Percentiles rank a stretch among this genome's conserved stretches.
Evolutionary conservation across 352 stramenopile species (phyloP).

Genomic region (Pythium apleroticum): DNA sequence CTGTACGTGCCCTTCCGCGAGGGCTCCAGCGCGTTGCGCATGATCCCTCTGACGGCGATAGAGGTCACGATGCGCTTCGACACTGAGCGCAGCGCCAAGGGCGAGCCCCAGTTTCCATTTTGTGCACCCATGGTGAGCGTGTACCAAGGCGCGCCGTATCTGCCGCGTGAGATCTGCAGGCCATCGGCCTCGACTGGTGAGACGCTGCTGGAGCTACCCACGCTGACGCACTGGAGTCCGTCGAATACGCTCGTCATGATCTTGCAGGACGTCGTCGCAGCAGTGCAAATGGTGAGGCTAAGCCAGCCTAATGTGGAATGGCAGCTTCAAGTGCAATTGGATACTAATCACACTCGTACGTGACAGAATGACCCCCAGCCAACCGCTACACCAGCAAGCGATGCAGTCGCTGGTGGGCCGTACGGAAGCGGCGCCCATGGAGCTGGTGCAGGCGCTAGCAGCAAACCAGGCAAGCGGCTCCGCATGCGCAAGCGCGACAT

Average conservation of each 20-base stretch:
- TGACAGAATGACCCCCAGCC: conserved; percentile 22
- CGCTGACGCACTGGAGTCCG: conserved; percentile 69
- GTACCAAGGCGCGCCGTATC: conserved; percentile 43
- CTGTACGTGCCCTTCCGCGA: conserved; percentile 78
- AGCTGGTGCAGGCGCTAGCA: not conserved
- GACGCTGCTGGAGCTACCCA: conserved; percentile 46
- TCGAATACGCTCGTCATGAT: conserved; percentile 77
- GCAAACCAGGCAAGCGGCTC: conserved; percentile 34
- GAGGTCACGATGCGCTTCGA: conserved; percentile 64
- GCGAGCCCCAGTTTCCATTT: conserved; percentile 63
- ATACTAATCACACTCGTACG: not conserved
- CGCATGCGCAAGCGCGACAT: conserved; percentile 73
- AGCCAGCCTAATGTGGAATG: not conserved
- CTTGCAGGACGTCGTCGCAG: conserved; percentile 60
- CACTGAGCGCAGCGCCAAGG: conserved; percentile 21
- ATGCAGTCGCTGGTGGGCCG: not conserved
- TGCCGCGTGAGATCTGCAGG: conserved; percentile 49
- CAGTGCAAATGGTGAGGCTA: conserved; percentile 51
- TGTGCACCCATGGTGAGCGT: conserved; percentile 49
- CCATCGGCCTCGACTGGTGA: conserved; percentile 17
- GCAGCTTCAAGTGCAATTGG: not conserved
- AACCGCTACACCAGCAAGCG: not conserved
- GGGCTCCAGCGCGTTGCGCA: conserved; percentile 59
- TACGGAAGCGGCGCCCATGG: not conserved
- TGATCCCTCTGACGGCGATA: conserved; percentile 62